phyloP scores from a whole-genome alignment of 1,139 yeast species.

The Sugiyamaella neomexicana region DNA sequence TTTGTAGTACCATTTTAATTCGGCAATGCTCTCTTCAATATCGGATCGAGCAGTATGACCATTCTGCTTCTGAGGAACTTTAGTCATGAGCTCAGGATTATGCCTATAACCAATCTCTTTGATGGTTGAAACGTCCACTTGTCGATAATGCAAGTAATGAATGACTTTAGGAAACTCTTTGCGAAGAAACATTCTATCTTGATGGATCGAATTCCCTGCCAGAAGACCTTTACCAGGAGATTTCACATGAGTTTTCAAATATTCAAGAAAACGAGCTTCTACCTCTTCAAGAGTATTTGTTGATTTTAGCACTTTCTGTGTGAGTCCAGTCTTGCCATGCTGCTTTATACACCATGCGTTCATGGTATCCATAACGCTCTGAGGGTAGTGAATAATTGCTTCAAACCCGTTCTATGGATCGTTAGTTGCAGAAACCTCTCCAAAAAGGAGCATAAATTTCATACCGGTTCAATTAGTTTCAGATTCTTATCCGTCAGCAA shows the following conservation, averaged over 20 bases:
- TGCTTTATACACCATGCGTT: constrained; percentile 81
- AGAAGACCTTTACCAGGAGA: constrained; percentile 58
- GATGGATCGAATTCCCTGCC: constrained; percentile 91
- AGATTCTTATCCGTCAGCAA: constrained; percentile 81
- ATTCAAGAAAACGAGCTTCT: constrained; percentile 60
- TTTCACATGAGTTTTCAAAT: constrained; percentile 58
- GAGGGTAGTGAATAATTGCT: constrained; percentile 72
- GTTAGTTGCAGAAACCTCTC: no score
- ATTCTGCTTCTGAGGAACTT: constrained; percentile 61
- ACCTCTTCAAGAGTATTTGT: constrained; percentile 58
- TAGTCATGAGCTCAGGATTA: constrained; percentile 59
- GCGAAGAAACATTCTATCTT: constrained; percentile 84
- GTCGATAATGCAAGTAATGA: constrained; percentile 70
- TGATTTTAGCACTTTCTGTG: constrained; percentile 62
- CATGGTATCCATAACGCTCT: constrained; percentile 68
- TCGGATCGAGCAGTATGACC: constrained; percentile 87
- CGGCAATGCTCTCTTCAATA: constrained; percentile 83
- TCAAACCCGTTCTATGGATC: constrained; percentile 58
- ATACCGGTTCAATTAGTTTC: constrained; percentile 57
- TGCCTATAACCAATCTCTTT: constrained; percentile 80
- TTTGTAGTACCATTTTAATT: constrained; percentile 73
- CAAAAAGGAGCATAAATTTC: no score
- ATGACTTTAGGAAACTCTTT: constrained; percentile 74
- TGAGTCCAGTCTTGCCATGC: constrained; percentile 77
- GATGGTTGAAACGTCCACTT: constrained; percentile 83